Conservation (phyloP, 2,329 filamentous ascomycete species). For the Phyllosticta capitalensis region DNA sequence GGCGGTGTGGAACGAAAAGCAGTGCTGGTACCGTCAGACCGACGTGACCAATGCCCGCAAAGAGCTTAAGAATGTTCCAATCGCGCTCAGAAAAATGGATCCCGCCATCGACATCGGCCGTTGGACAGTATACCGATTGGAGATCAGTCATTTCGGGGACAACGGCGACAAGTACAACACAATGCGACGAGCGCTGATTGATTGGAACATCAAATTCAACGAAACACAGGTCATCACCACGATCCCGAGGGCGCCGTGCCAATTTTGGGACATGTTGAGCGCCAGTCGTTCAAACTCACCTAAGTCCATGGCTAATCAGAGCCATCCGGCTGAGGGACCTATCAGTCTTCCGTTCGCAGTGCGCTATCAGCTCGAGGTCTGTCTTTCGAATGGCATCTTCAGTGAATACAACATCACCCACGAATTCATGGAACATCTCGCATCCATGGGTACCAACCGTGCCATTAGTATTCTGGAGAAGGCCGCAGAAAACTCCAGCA, state of each 20-base stretch:
- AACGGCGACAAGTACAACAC: constrained; percentile 28
- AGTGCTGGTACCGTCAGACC: constrained; percentile 55
- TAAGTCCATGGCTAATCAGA: not conserved
- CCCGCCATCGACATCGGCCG: constrained; percentile 34
- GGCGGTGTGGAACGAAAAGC: constrained; percentile 45
- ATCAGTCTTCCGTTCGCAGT: constrained; percentile 55
- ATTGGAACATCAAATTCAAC: constrained; percentile 60
- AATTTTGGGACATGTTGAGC: constrained; percentile 21
- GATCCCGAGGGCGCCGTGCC: constrained; percentile 13
- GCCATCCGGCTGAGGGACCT: not conserved
- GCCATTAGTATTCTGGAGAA: constrained; percentile 66
- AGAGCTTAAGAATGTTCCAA: constrained; percentile 24
- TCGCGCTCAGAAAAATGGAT: constrained; percentile 31
- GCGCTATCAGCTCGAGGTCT: constrained; percentile 86
- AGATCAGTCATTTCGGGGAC: constrained; percentile 31
- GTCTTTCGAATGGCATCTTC: constrained; percentile 69
- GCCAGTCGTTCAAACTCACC: not conserved
- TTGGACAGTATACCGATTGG: constrained; percentile 54
- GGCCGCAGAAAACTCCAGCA: constrained; percentile 51
- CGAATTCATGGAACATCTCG: constrained; percentile 58
- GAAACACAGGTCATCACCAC: constrained; percentile 35
- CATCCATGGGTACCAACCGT: constrained; percentile 38
- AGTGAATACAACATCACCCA: constrained; percentile 63
- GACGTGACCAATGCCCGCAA: constrained; percentile 42
- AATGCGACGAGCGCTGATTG: constrained; percentile 49